These are phyloP conservation scores for Penicillium sp. DNA, from an alignment of 2,329 filamentous ascomycete species.

Conservation along the genomic window DNA sequence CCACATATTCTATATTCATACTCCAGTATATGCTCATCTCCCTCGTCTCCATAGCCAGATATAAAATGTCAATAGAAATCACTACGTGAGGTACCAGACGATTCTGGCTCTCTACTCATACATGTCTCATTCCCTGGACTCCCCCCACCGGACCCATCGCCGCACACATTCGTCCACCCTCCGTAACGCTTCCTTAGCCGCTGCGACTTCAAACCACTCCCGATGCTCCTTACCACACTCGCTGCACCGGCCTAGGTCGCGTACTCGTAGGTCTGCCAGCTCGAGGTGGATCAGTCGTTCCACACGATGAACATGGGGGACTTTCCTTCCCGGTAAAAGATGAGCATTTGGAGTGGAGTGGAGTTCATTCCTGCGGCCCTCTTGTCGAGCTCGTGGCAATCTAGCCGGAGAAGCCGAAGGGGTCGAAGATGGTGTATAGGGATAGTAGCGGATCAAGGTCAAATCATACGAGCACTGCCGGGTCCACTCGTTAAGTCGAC, in stretches of 20 bases:
- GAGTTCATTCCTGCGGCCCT: too few relatives aligned
- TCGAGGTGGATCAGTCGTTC: conserved; percentile 90
- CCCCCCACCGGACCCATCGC: conserved; percentile 85
- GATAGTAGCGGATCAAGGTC: conserved; percentile 86
- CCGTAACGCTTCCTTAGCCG: conserved; percentile 66
- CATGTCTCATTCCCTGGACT: conserved; percentile 19
- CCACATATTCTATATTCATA: too few relatives aligned
- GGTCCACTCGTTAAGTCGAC: conserved; percentile 88
- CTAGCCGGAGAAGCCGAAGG: conserved; percentile 20
- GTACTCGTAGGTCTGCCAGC: conserved; percentile 60
- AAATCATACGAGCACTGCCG: conserved; percentile 88
- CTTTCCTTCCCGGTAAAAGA: conserved; percentile 56
- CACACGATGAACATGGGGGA: conserved; percentile 81
- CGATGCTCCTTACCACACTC: conserved; percentile 80
- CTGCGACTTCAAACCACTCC: conserved; percentile 93
- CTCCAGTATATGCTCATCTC: too few relatives aligned
- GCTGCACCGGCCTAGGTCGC: conserved; percentile 61
- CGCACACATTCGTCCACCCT: conserved; percentile 70
- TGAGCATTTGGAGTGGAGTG: conserved; percentile 6
- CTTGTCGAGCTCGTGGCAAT: neutral
- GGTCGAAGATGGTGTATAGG: conserved; percentile 55
- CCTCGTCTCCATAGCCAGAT: too few relatives aligned
- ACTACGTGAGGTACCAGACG: too few relatives aligned
- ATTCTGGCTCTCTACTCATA: too few relatives aligned
- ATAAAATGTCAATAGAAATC: too few relatives aligned